Percentiles rank a stretch among this genome's conserved stretches.
These are phyloP conservation scores for Colletotrichum tabaci DNA, from an alignment of 2,329 filamentous ascomycete species.

Conservation along the genomic window DNA sequence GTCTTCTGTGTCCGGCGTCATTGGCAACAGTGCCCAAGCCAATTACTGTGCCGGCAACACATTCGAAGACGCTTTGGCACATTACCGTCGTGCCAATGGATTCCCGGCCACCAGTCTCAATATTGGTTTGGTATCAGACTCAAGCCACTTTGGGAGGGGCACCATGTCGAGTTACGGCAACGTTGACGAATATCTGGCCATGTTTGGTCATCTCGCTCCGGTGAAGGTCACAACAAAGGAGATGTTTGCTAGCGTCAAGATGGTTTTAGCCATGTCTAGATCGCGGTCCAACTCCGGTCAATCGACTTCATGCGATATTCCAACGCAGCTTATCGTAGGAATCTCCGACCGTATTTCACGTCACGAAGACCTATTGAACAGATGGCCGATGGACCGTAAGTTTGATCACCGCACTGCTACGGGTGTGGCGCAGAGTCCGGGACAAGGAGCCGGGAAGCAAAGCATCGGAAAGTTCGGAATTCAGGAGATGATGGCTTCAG, in stretches of 20 bases:
- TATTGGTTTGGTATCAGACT: conserved; percentile 40
- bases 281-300: not conserved
- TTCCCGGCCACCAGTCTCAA: conserved; percentile 13
- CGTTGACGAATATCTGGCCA: conserved; percentile 61
- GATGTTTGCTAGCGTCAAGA: conserved; percentile 1
- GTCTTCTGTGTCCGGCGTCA: conserved; percentile 43
- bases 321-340: conserved; percentile 44
- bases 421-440: conserved; percentile 34
- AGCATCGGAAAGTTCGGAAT: not conserved
- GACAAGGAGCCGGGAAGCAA: not conserved
- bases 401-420: conserved; percentile 32
- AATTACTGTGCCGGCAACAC: conserved; percentile 44
- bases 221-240: conserved; percentile 7
- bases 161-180: conserved; percentile 63
- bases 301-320: not conserved
- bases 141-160: conserved; percentile 65
- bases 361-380: conserved; percentile 59
- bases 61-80: conserved; percentile 43
- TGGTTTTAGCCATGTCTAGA: not conserved
- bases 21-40: conserved; percentile 40
- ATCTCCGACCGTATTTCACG: conserved; percentile 42
- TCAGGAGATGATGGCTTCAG: conserved; percentile 50
- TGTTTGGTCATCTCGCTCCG: conserved; percentile 16
- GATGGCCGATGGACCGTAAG: conserved; percentile 51
- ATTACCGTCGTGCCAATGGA: conserved; percentile 20